Evolutionary conservation across 1,139 yeast species (phyloP).

Genomic region (Hanseniaspora gamundiae): DNA sequence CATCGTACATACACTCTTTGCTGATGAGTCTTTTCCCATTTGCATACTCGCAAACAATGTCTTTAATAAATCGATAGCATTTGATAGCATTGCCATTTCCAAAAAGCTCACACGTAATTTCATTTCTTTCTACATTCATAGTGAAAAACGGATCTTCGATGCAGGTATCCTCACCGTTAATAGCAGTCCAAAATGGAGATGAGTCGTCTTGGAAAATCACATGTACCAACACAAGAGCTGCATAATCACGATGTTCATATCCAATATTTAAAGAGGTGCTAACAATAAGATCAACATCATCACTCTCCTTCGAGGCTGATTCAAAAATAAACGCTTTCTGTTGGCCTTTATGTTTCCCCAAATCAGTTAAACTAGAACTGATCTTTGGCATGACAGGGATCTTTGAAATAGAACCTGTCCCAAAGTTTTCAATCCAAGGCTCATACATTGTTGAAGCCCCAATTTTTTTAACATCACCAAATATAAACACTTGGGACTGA

Average conservation of each 20-base stretch:
- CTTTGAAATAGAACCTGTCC: constrained; percentile 7
- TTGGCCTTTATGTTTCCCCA: constrained; percentile 40
- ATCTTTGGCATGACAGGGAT: constrained; percentile 40
- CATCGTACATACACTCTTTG: too few relatives aligned
- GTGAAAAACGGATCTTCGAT: constrained; percentile 65
- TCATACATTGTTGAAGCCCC: constrained; percentile 12
- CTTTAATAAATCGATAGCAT: constrained; percentile 55
- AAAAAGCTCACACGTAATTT: constrained; percentile 50
- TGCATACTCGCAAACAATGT: constrained; percentile 50
- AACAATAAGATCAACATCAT: constrained; percentile 58
- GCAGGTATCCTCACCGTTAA: constrained; percentile 88
- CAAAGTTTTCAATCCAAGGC: constrained; percentile 40
- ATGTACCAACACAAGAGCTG: constrained; percentile 59
- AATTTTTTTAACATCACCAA: constrained; percentile 44
- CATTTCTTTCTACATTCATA: constrained; percentile 51
- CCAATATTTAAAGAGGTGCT: constrained; percentile 38
- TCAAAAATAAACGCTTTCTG: constrained; percentile 45
- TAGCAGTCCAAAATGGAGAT: constrained; percentile 95
- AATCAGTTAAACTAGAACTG: constrained; percentile 38
- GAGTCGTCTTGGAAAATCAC: constrained; percentile 77
- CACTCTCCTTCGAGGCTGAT: constrained; percentile 66
- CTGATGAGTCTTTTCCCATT: constrained; percentile 26
- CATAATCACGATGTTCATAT: constrained; percentile 55
- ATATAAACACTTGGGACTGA: constrained; percentile 56
- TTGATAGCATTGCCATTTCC: constrained; percentile 78